phyloP scores from a whole-genome alignment of 345 rosid species.

The Crucihimalaya himalaica region DNA sequence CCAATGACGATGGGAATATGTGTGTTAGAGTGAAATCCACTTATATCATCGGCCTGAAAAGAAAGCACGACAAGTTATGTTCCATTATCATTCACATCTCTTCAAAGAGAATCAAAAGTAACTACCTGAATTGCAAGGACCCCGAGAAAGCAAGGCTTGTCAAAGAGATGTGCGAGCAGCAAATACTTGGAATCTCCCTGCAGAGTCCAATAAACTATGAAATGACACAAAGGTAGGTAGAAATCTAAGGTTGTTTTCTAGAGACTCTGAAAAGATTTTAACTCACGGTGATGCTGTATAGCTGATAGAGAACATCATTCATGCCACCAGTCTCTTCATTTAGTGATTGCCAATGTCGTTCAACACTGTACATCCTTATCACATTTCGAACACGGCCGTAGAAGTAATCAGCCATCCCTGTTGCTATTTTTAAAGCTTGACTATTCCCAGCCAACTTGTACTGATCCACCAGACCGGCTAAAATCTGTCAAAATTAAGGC shows the following conservation, averaged over 20 bases:
- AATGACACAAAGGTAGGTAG: conserved; percentile 10
- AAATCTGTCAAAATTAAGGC: conserved; percentile 53
- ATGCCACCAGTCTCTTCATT: conserved; percentile 98
- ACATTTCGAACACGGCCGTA: conserved; percentile 83
- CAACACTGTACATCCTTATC: conserved; percentile 53
- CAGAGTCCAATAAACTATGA: conserved; percentile 25
- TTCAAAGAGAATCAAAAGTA: conserved; percentile 24
- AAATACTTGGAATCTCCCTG: conserved; percentile 87
- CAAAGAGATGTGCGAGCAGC: conserved; percentile 88
- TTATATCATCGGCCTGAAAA: conserved; percentile 79
- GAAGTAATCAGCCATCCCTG: conserved; percentile 87
- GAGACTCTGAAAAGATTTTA: neutral
- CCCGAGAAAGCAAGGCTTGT: conserved; percentile 97
- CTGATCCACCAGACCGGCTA: conserved; percentile 92
- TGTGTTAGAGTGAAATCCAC: conserved; percentile 87
- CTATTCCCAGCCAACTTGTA: conserved; percentile 62
- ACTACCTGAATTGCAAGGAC: conserved; percentile 61
- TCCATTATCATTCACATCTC: neutral
- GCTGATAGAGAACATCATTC: conserved; percentile 89
- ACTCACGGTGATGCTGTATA: conserved; percentile 65
- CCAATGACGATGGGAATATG: conserved; percentile 93
- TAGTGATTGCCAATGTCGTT: conserved; percentile 74
- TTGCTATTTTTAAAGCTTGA: conserved; percentile 71
- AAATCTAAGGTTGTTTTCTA: neutral
- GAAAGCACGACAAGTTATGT: neutral